These are phyloP conservation scores for Xylariaceae sp. DNA, from an alignment of 2,329 filamentous ascomycete species.

Conservation along the genomic window DNA sequence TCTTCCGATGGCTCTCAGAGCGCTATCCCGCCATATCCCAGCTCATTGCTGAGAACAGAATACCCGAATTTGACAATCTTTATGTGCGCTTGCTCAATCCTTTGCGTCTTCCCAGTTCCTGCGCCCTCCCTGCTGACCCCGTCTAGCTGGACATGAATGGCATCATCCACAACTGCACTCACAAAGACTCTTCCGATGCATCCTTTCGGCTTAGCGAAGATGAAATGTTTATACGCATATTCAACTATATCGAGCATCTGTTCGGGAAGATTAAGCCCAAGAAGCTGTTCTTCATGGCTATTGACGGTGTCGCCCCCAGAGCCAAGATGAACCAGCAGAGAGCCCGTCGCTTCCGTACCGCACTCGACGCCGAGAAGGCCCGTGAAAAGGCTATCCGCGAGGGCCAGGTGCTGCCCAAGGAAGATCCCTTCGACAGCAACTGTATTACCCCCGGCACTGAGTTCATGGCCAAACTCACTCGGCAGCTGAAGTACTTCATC, in stretches of 20 bases:
- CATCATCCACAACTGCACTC: constrained; percentile 99
- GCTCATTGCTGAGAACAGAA: constrained; percentile 96
- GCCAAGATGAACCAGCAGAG: constrained; percentile 99
- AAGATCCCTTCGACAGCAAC: constrained; percentile 96
- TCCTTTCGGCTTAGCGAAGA: constrained; percentile 93
- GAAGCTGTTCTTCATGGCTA: constrained; percentile 98
- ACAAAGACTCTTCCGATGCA: constrained; percentile 89
- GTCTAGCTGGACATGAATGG: constrained; percentile 89
- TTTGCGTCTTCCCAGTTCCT: constrained; percentile 9
- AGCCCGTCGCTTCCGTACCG: constrained; percentile 88
- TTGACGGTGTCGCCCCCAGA: constrained; percentile 93
- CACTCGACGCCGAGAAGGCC: constrained; percentile 81
- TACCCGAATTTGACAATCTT: constrained; percentile 96
- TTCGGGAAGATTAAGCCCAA: constrained; percentile 99
- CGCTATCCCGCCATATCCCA: constrained; percentile 98
- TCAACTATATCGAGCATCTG: constrained; percentile 98
- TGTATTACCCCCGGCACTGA: constrained; percentile 96
- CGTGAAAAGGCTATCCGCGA: constrained; percentile 88
- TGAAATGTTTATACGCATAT: constrained; percentile 99
- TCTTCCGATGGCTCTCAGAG: constrained; percentile 99
- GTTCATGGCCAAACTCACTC: constrained; percentile 95
- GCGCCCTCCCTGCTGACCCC: constrained; percentile 27
- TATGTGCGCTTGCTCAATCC: constrained; percentile 54
- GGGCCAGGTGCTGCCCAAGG: constrained; percentile 88
- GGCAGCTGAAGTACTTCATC: constrained; percentile 95